Evolutionary conservation across 768 basidiomycete species (phyloP).

Genomic region (Suillus weaverae): DNA sequence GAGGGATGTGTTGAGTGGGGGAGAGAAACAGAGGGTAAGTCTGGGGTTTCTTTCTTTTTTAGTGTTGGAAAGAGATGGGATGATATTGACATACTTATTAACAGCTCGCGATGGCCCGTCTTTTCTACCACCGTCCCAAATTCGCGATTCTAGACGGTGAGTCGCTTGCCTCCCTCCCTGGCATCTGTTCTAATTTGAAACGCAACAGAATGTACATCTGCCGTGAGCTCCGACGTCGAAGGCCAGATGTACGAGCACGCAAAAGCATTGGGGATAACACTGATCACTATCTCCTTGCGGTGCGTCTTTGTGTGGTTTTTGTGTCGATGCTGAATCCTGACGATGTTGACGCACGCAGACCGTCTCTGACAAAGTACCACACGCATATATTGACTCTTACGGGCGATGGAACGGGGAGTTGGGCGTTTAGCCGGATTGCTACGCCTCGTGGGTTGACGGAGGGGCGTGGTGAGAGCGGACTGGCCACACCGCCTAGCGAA

Average conservation of each 20-base stretch:
- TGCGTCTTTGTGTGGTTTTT: slow-evolving; percentile 28
- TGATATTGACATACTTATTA: not conserved
- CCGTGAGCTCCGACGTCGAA: slow-evolving; percentile 95
- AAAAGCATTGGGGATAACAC: slow-evolving; percentile 84
- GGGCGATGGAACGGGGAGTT: slow-evolving; percentile 69
- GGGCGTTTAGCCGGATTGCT: slow-evolving; percentile 68
- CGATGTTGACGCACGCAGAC: slow-evolving; percentile 45
- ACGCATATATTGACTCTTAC: slow-evolving; percentile 77
- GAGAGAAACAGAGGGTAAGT: slow-evolving; percentile 89
- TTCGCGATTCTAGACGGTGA: slow-evolving; percentile 73
- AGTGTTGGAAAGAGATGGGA: not conserved
- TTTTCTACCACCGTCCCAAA: slow-evolving; percentile 83
- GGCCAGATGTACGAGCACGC: slow-evolving; percentile 94
- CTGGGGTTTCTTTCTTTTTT: not conserved
- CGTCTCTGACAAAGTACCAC: slow-evolving; percentile 87
- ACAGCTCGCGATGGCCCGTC: slow-evolving; percentile 89
- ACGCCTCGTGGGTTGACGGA: slow-evolving; percentile 1
- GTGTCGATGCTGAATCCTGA: not conserved
- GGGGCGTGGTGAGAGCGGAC: not conserved
- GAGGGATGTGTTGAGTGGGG: slow-evolving; percentile 93
- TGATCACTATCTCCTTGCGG: slow-evolving; percentile 92
- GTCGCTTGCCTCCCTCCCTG: not conserved
- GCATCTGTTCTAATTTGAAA: slow-evolving; percentile 49
- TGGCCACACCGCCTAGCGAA: not conserved
- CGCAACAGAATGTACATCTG: slow-evolving; percentile 83